Evolutionary conservation across 192 early-diverging fungal genomes (phyloP).

Genomic region (Geranomyces michiganensis): DNA sequence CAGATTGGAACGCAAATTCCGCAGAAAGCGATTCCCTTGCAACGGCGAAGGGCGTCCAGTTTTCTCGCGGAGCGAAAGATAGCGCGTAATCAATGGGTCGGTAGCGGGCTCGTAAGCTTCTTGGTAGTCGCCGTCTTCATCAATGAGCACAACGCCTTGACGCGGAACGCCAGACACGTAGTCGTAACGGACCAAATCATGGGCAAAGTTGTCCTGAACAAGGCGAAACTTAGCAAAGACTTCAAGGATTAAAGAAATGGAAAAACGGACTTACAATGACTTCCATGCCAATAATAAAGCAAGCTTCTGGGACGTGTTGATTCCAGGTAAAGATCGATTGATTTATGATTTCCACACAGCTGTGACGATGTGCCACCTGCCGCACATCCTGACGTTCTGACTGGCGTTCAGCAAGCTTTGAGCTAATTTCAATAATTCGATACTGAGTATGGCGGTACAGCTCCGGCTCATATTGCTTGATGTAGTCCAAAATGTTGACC

Average conservation of each 20-base stretch:
- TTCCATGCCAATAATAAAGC: constrained; percentile 96
- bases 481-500: constrained; percentile 88
- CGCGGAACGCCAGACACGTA: constrained; percentile 67
- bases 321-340: constrained; percentile 92
- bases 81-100: constrained; percentile 77
- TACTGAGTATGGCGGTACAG: constrained; percentile 82
- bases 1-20: constrained; percentile 59
- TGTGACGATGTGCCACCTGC: constrained; percentile 31
- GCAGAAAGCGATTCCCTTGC: constrained; percentile 44
- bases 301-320: constrained; percentile 65
- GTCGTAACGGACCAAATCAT: constrained; percentile 92
- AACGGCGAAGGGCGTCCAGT: constrained; percentile 69
- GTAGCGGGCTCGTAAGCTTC: constrained; percentile 81
- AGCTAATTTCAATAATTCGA: constrained; percentile 90
- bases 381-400: constrained; percentile 20
- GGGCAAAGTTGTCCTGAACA: constrained; percentile 91
- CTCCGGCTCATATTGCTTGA: constrained; percentile 74
- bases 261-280: constrained; percentile 73
- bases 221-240: neutral
- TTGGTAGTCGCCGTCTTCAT: constrained; percentile 80
- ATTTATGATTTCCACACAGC: constrained; percentile 76
- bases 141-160: constrained; percentile 81
- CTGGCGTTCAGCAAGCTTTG: constrained; percentile 69
- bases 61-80: constrained; percentile 62
- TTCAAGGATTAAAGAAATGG: neutral